A percentile compares a stretch with the other conserved stretches of the same genome.
Evolutionary conservation across 2,329 filamentous ascomycete species (phyloP).

Genomic region (Juglanconis oblonga): DNA sequence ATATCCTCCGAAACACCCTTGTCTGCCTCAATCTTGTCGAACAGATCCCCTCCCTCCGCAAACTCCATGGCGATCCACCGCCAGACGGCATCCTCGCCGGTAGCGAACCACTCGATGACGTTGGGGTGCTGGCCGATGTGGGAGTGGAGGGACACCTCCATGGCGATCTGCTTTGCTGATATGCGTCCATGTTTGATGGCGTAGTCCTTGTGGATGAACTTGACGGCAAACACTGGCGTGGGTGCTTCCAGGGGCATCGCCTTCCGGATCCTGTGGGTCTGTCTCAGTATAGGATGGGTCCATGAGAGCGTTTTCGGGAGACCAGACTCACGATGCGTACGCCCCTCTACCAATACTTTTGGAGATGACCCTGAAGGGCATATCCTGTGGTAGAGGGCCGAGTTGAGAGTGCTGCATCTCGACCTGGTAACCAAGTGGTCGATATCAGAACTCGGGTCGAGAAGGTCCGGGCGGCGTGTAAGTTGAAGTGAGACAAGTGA

Average conservation of each 20-base stretch:
- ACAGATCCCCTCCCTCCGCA: constrained; percentile 91
- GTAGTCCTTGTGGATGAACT: constrained; percentile 97
- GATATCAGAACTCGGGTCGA: neutral
- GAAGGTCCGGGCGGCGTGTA: neutral
- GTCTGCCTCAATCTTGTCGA: constrained; percentile 99
- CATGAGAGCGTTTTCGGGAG: constrained; percentile 15
- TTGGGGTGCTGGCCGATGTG: constrained; percentile 88
- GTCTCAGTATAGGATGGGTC: constrained; percentile 18
- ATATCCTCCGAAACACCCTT: constrained; percentile 92
- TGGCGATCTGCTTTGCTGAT: constrained; percentile 81
- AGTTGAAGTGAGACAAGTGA: neutral
- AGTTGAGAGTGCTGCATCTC: constrained; percentile 75
- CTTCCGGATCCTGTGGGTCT: constrained; percentile 75
- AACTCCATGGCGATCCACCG: constrained; percentile 98
- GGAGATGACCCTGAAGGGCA: constrained; percentile 92
- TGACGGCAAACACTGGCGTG: constrained; percentile 87
- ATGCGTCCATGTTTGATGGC: constrained; percentile 86
- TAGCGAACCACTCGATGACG: constrained; percentile 88
- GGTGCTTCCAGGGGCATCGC: constrained; percentile 69
- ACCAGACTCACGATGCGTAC: constrained; percentile 78
- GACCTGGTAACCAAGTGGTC: neutral
- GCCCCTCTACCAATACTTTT: constrained; percentile 95
- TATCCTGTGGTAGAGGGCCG: constrained; percentile 76
- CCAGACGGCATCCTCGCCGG: constrained; percentile 83
- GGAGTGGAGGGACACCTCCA: constrained; percentile 88